Evolutionary conservation across 2,329 filamentous ascomycete genomes (phyloP).

Genomic region (Aspergillus sp.): DNA sequence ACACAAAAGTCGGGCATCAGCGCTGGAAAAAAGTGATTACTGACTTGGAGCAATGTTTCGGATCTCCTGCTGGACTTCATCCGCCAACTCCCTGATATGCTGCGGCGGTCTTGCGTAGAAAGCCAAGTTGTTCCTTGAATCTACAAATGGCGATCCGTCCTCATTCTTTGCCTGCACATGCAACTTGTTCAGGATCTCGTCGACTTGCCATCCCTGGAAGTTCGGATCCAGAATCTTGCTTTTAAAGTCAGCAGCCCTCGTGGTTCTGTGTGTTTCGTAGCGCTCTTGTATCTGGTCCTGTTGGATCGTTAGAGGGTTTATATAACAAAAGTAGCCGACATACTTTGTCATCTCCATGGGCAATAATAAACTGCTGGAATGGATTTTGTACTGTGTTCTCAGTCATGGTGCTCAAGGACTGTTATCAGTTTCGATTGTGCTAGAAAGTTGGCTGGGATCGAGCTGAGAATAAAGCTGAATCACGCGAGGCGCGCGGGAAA

Average conservation of each 20-base stretch:
- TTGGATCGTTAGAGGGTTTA: not conserved
- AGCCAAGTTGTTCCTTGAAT: conserved; percentile 76
- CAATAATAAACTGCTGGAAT: conserved; percentile 67
- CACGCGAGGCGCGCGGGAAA: no score
- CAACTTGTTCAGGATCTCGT: conserved; percentile 69
- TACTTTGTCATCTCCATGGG: conserved; percentile 65
- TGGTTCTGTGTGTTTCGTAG: conserved; percentile 69
- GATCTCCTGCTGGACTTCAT: conserved; percentile 64
- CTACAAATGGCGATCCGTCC: conserved; percentile 60
- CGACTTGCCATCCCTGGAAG: conserved; percentile 69
- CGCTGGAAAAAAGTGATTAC: conserved; percentile 24
- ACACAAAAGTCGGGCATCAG: not conserved
- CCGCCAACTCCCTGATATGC: conserved; percentile 64
- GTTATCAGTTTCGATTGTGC: no score
- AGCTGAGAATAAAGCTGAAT: no score
- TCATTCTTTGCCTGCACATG: conserved; percentile 47
- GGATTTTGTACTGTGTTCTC: conserved; percentile 50
- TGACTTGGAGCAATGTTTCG: conserved; percentile 63
- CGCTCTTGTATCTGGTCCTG: conserved; percentile 56
- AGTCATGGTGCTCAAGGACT: not conserved
- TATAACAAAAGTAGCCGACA: conserved; percentile 18
- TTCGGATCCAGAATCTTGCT: conserved; percentile 64
- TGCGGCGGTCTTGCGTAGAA: conserved; percentile 82
- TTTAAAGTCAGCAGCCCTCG: conserved; percentile 71
- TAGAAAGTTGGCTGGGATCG: no score